Percentiles rank a stretch among this genome's conserved stretches.
phyloP scores from a whole-genome alignment of 108 stramenopile genomes.

The Ochromonas danica region DNA sequence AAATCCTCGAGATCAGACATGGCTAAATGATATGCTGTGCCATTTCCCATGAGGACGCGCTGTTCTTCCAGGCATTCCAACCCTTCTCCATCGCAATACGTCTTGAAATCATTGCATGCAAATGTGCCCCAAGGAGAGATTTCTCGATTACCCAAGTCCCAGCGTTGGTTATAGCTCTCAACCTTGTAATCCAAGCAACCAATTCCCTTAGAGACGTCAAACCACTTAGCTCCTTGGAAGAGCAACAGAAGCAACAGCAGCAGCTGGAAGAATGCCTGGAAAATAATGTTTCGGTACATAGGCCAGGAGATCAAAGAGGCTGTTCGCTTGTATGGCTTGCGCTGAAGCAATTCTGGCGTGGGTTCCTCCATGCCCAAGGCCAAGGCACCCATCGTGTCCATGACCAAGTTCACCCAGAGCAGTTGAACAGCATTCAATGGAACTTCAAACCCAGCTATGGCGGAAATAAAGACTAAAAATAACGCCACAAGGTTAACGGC shows the following conservation, averaged over 20 bases:
- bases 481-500: conserved; percentile 88
- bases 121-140: neutral
- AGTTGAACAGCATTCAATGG: conserved; percentile 30
- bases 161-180: neutral
- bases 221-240: neutral
- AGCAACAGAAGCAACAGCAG: conserved; percentile 4
- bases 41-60: neutral
- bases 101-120: neutral
- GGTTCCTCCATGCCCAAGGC: conserved; percentile 25
- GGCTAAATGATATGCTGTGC: neutral
- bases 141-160: neutral
- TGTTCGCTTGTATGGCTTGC: conserved; percentile 31
- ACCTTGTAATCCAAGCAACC: neutral
- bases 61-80: conserved; percentile 6
- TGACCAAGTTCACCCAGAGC: conserved; percentile 36
- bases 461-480: conserved; percentile 19
- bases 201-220: neutral
- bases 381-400: conserved; percentile 29
- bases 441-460: conserved; percentile 9
- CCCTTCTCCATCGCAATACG: neutral
- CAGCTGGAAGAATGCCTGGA: conserved; percentile 20
- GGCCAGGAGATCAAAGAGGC: conserved; percentile 27
- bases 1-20: conserved; percentile 1
- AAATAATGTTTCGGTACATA: conserved; percentile 18
- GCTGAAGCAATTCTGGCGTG: neutral